Percentiles rank a stretch among this genome's conserved stretches.
Evolutionary conservation across 2,329 filamentous ascomycete genomes (phyloP).

Genomic region (Calycina marina): DNA sequence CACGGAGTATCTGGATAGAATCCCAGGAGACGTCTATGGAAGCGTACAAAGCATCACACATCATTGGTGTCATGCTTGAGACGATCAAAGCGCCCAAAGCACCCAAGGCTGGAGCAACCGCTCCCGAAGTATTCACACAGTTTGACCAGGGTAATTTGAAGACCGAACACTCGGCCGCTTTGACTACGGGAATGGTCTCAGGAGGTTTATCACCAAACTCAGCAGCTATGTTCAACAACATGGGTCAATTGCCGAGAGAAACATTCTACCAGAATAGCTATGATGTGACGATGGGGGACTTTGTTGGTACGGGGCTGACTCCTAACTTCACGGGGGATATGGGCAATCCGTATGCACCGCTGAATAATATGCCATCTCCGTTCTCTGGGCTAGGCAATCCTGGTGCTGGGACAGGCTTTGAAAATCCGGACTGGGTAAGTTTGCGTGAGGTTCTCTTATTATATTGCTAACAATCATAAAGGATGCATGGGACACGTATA

Average conservation of each 20-base stretch:
- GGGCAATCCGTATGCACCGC: slow-evolving; percentile 14
- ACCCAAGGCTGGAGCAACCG: slow-evolving; percentile 3
- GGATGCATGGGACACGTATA: slow-evolving; percentile 57
- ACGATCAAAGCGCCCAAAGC: slow-evolving; percentile 42
- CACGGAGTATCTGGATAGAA: slow-evolving; percentile 66
- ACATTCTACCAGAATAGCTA: slow-evolving; percentile 14
- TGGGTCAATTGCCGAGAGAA: slow-evolving; percentile 20
- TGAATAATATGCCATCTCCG: slow-evolving; percentile 21
- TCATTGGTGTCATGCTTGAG: slow-evolving; percentile 71
- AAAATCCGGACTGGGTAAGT: slow-evolving; percentile 48
- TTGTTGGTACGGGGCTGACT: slow-evolving; percentile 26
- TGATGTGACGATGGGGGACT: slow-evolving; percentile 18
- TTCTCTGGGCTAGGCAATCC: slow-evolving; percentile 36
- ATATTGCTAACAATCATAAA: slow-evolving; percentile 24
- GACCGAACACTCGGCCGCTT: slow-evolving; percentile 49
- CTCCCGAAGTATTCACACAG: slow-evolving; percentile 15
- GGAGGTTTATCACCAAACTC: slow-evolving; percentile 39
- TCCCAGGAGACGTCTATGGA: slow-evolving; percentile 71
- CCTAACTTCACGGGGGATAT: slow-evolving; percentile 24
- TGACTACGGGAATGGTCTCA: slow-evolving; percentile 56
- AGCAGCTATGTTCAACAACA: slow-evolving; percentile 21
- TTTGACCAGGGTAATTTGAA: slow-evolving; percentile 36
- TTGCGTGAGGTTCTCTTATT: slow-evolving; percentile 1
- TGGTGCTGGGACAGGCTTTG: slow-evolving; percentile 31
- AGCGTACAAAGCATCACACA: slow-evolving; percentile 69